phyloP scores from a whole-genome alignment of 306 rosid genomes.

The Casuarina equisetifolia region DNA sequence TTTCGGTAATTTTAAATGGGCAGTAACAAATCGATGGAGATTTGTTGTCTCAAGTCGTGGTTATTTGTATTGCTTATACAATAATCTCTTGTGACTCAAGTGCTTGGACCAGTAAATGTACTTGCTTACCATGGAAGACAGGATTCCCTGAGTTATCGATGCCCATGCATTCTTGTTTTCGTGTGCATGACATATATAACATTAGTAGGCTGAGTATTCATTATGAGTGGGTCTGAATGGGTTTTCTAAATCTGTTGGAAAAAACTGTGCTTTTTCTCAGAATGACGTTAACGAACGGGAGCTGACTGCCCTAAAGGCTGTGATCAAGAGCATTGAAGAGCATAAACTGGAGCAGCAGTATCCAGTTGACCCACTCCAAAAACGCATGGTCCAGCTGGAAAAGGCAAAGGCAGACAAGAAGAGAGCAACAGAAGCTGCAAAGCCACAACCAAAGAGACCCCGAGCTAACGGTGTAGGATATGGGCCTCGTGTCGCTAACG shows the following conservation, averaged over 20 bases:
- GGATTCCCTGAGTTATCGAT: background rate
- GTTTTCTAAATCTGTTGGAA: background rate
- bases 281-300: constrained; percentile 85
- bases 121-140: background rate
- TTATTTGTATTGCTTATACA: background rate
- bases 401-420: constrained; percentile 96
- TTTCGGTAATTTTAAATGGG: constrained; percentile 24
- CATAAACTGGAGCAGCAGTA: constrained; percentile 88
- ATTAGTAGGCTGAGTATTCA: background rate
- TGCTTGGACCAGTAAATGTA: background rate
- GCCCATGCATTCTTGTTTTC: background rate
- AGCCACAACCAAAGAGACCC: constrained; percentile 98
- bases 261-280: constrained; percentile 42
- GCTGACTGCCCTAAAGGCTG: constrained; percentile 78
- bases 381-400: constrained; percentile 68
- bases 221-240: background rate
- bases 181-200: background rate
- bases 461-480: constrained; percentile 74
- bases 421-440: constrained; percentile 79
- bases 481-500: constrained; percentile 61
- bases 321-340: constrained; percentile 86
- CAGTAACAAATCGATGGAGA: constrained; percentile 12
- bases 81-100: background rate
- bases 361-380: constrained; percentile 82
- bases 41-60: background rate